Percentiles rank a stretch among this genome's conserved stretches.
Conservation (phyloP, 345 rosid species). For the Sapria himalayana region DNA sequence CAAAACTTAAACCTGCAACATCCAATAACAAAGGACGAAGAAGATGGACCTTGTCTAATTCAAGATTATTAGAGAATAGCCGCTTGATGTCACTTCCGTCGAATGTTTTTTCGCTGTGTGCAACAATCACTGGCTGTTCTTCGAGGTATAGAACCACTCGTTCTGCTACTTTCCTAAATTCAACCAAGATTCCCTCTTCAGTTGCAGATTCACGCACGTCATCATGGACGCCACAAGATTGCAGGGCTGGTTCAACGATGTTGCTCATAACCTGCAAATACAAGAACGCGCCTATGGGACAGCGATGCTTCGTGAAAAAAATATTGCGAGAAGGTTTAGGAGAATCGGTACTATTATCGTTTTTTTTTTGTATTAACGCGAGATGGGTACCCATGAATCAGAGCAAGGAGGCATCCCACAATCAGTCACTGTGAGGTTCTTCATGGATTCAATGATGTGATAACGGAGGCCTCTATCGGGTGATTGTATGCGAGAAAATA, state of each 20-base stretch:
- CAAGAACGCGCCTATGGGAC: too few relatives aligned
- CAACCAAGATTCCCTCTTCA: constrained; percentile 35
- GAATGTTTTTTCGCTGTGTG: constrained; percentile 67
- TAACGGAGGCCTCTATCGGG: constrained; percentile 27
- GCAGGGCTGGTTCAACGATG: constrained; percentile 50
- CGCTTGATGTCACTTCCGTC: constrained; percentile 70
- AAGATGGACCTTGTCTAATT: constrained; percentile 49
- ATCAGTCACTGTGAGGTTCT: constrained; percentile 60
- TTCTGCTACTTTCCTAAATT: constrained; percentile 47
- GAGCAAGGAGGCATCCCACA: constrained; percentile 78
- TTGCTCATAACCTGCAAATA: constrained; percentile 41
- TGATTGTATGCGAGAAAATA: constrained; percentile 27
- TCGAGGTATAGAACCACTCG: constrained; percentile 50
- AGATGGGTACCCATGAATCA: constrained; percentile 83
- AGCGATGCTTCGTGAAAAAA: too few relatives aligned
- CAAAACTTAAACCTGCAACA: too few relatives aligned
- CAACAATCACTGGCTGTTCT: constrained; percentile 90
- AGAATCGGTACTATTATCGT: too few relatives aligned
- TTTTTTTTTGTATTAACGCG: too few relatives aligned
- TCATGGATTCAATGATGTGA: constrained; percentile 32
- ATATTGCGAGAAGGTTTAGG: too few relatives aligned
- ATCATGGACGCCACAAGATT: constrained; percentile 17
- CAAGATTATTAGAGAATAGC: constrained; percentile 62
- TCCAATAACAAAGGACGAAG: not conserved
- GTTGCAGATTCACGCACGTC: constrained; percentile 23